Base-by-base conservation (phyloP, 2,329 filamentous ascomycete species). In the Remersonia thermophila region DNA sequence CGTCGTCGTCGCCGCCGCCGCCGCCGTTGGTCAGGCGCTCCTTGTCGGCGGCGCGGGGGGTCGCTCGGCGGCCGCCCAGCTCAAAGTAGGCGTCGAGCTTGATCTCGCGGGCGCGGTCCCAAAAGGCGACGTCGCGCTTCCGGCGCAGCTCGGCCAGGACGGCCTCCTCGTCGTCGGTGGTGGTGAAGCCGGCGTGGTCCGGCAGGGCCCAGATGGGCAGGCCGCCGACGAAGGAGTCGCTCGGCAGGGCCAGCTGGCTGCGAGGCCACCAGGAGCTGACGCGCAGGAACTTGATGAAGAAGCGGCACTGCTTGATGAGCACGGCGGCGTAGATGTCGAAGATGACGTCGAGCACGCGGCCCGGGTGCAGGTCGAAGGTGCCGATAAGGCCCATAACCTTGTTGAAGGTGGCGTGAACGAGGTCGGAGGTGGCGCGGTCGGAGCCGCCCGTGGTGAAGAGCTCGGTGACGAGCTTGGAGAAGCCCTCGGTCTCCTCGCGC, bases 181-280 rank as follows among this genome's bases (percentile, higher is more conserved):
- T 69, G 16, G 61, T 62, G 69, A 73, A 83, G 7, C 71, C 67
- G 4, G 67, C 55, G 31, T 76, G 83, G 11, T 73, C 74, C 9
- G 87, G 86, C 16, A 83, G 62, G 11, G 87, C 87, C 89, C 91
- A 95, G 18, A 67, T 66, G 0, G 89, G 91, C n/a, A 96, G 64
- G 0, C 83, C 80, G 3, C 71, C 71, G 11, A 71, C 63, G 32
- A 70, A 71, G 13, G 66, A 58, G 25, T 54, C 54, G 9, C 61
- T 54, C 30, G 55, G 51, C 32, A 53, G 53, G 46, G 52, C 57
- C 26, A 61, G 54, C 46, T 70, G 67, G 33, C 73, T 75, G 33
- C 78, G 76, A 2, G 91, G 91, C 91, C 91, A 98, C 91, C 91
- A 98, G 16, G 89, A 93, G 61, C 89, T 96, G 40, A 79, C 77